Percentiles rank a stretch among this genome's conserved stretches.
Evolutionary conservation across 2,329 filamentous ascomycete genomes (phyloP).

Genomic region (Monilinia fructicola): DNA sequence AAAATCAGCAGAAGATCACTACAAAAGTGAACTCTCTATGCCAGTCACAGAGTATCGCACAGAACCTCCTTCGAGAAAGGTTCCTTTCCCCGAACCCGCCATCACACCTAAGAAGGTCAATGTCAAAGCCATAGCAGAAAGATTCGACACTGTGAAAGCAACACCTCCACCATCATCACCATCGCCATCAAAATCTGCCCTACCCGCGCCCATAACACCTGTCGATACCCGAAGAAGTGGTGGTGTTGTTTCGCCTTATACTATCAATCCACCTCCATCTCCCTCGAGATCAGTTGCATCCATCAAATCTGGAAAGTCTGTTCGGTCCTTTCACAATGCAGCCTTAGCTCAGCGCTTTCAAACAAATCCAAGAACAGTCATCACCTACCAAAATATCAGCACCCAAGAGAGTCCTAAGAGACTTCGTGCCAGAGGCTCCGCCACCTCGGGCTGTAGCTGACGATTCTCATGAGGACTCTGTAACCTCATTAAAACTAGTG

Average conservation of each 20-base stretch:
- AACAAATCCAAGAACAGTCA: constrained; percentile 10
- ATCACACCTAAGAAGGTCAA: constrained; percentile 25
- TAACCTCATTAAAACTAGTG: not conserved
- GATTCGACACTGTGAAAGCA: constrained; percentile 31
- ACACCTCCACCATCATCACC: constrained; percentile 27
- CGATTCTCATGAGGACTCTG: constrained; percentile 8
- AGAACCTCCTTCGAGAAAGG: not conserved
- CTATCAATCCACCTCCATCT: constrained; percentile 33
- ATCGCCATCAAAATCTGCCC: constrained; percentile 17
- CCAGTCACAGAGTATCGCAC: not conserved
- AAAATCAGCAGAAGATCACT: constrained; percentile 3
- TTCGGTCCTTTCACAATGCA: constrained; percentile 22
- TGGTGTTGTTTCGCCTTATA: constrained; percentile 36
- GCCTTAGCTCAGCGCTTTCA: constrained; percentile 11
- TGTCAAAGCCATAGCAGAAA: constrained; percentile 38
- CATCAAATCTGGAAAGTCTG: constrained; percentile 28
- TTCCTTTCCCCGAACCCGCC: not conserved
- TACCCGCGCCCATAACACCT: constrained; percentile 10
- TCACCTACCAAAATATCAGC: constrained; percentile 32
- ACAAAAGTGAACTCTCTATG: constrained; percentile 2
- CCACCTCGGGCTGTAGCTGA: not conserved
- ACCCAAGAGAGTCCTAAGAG: constrained; percentile 24
- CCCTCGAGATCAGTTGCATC: constrained; percentile 36
- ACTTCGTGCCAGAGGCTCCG: constrained; percentile 12
- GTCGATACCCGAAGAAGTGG: constrained; percentile 8